Conservation (phyloP, 169 alveolate genomes). For the Babesia caballi region DNA sequence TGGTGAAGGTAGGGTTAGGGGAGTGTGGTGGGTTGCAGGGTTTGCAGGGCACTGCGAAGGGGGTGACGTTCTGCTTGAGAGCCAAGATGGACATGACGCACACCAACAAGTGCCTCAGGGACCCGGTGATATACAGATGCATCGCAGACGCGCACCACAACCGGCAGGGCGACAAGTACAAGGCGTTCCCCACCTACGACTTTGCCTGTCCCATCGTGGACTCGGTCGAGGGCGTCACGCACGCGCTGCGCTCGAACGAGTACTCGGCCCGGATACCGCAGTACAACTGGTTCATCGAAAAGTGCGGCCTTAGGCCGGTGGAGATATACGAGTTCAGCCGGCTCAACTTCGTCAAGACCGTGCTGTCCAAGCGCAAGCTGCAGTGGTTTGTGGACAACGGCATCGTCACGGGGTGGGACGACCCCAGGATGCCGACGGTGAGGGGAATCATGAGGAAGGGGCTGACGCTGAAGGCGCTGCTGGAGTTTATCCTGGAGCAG, state of each 20-base stretch:
- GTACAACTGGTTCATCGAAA: conserved; percentile 91
- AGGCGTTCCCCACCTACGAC: conserved; percentile 98
- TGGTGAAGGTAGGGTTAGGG: conserved; percentile 70
- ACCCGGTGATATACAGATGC: conserved; percentile 96
- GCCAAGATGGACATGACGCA: conserved; percentile 94
- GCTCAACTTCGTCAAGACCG: conserved; percentile 90
- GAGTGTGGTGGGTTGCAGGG: too few relatives aligned
- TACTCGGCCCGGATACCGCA: conserved; percentile 94
- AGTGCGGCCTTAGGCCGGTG: conserved; percentile 85
- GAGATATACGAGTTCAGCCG: conserved; percentile 93
- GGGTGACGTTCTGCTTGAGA: conserved; percentile 92
- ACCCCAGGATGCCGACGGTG: conserved; percentile 98
- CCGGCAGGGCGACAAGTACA: conserved; percentile 90
- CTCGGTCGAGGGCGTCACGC: conserved; percentile 96
- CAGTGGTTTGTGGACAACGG: conserved; percentile 93
- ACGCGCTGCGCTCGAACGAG: conserved; percentile 96
- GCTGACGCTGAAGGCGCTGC: conserved; percentile 93
- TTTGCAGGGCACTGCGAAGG: conserved; percentile 80
- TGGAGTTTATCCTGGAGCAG: conserved; percentile 93
- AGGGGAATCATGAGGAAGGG: conserved; percentile 98
- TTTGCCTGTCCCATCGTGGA: conserved; percentile 99
- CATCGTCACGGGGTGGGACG: conserved; percentile 94
- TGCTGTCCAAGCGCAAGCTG: conserved; percentile 94
- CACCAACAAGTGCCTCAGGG: conserved; percentile 95
- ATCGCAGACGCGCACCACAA: conserved; percentile 89